Evolutionary conservation across 495 filamentous ascomycete genomes (phyloP), one percentile per base, ranked within the genome.

Genomic region (Neurospora sublineolata): DNA sequence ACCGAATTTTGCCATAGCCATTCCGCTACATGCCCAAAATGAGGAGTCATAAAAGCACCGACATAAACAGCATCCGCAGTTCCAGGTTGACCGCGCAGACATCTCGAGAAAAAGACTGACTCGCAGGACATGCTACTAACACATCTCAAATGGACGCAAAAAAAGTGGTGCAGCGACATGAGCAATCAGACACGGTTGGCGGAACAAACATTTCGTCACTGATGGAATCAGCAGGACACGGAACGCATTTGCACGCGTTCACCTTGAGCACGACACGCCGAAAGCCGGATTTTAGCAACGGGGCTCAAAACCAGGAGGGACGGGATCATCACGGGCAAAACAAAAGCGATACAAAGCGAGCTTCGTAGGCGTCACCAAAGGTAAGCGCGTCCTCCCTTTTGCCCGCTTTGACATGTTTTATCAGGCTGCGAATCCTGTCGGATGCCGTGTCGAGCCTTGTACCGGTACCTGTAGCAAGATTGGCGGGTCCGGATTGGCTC

Each of bases 401-500:
- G 52, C 52, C 52, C 52, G 52, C 52, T 60, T 60, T 60, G 52
- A 60, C 52, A 33, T 60, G 52, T 60, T 60, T 60, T 60, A 60
- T 33, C 52, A 60, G 52, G 52, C 52, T 60, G 52, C 27, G 52
- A 60, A 33, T 33, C 52, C 52, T 60, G 52, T 60, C 52, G 52
- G 52, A 60, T 60, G 52, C 52, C 52, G 52, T 60, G 27, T 60
- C 27, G 27, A 60, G 52, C 52, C 52, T 73, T 37, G 74, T 75
- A 75, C 68, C 58, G 46, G 72, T 75, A 75, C 74, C n/a, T 67
- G 69, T 18, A 7, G 5, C 20, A 60, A 7, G 12, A 60, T 60
- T 60, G 52, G 52, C 27, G 67, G 46, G 44, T 42, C 42, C 39
- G 71, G 33, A 73, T 70, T 58, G 42, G 67, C 40, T 58, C 11